Evolutionary conservation across 768 basidiomycete species (phyloP).

Genomic region (Rhodocollybia butyracea): DNA sequence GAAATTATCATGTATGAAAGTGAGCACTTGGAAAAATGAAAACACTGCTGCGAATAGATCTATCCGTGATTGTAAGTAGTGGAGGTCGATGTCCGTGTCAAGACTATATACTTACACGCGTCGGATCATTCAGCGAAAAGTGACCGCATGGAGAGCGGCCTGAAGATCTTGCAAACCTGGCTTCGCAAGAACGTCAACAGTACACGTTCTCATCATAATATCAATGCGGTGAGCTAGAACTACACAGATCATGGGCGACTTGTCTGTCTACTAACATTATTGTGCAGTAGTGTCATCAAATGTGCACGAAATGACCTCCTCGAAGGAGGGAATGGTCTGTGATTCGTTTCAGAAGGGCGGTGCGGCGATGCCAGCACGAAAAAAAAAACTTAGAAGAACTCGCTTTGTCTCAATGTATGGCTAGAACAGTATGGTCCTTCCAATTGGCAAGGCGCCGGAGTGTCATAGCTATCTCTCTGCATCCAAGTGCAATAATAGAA

Average conservation of each 20-base stretch:
- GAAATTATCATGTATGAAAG: too few relatives aligned
- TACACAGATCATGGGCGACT: neutral
- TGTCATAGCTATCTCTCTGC: constrained; percentile 26
- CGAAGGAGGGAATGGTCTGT: constrained; percentile 26
- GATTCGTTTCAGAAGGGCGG: constrained; percentile 27
- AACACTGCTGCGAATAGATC: too few relatives aligned
- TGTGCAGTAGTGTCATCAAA: constrained; percentile 24
- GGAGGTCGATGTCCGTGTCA: constrained; percentile 1
- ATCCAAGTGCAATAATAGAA: constrained; percentile 20
- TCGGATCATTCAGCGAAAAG: constrained; percentile 17
- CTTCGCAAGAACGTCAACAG: constrained; percentile 15
- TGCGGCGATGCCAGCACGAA: constrained; percentile 15
- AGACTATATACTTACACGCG: constrained; percentile 10
- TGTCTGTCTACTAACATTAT: neutral
- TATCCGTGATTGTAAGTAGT: neutral
- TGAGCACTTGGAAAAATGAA: too few relatives aligned
- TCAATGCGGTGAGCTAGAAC: constrained; percentile 31
- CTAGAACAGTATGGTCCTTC: neutral
- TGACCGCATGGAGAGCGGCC: constrained; percentile 22
- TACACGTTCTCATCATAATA: constrained; percentile 31
- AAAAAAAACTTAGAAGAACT: constrained; percentile 13
- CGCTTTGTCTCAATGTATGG: constrained; percentile 7
- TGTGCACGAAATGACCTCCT: constrained; percentile 18
- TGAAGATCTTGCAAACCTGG: constrained; percentile 30
- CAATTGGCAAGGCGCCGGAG: constrained; percentile 22